Evolutionary conservation across 1,284 basidiomycete genomes (phyloP).

Genomic region (Garcileccinum viscosum): DNA sequence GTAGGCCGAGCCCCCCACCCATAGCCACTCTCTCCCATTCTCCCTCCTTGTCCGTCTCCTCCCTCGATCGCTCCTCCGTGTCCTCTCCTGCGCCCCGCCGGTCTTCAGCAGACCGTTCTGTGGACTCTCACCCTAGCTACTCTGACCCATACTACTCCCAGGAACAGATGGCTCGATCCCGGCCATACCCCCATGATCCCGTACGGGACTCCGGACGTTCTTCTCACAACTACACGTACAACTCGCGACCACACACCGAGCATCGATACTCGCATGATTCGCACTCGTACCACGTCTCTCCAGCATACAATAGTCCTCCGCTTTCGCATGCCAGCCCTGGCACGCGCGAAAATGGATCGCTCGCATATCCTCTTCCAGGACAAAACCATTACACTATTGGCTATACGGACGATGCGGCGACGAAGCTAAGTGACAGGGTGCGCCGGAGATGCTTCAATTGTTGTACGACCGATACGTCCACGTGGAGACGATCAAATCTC

Average conservation of each 20-base stretch:
- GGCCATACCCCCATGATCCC: slow-evolving; percentile 44
- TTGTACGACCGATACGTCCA: slow-evolving; percentile 82
- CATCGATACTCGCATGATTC: slow-evolving; percentile 41
- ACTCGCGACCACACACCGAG: slow-evolving; percentile 33
- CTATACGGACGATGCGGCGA: slow-evolving; percentile 77
- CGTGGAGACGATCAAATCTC: slow-evolving; percentile 78
- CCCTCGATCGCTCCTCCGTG: slow-evolving; percentile 63
- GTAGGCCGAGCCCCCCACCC: slow-evolving; percentile 58
- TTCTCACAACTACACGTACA: slow-evolving; percentile 40
- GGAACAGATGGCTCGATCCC: slow-evolving; percentile 38
- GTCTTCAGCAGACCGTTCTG: slow-evolving; percentile 37
- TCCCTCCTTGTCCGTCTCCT: slow-evolving; percentile 64
- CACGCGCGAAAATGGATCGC: slow-evolving; percentile 32
- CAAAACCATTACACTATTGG: slow-evolving; percentile 50
- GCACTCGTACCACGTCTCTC: slow-evolving; percentile 36
- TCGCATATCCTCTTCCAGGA: slow-evolving; percentile 45
- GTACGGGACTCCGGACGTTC: slow-evolving; percentile 40
- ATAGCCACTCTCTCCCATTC: slow-evolving; percentile 65
- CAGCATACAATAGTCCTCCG: slow-evolving; percentile 37
- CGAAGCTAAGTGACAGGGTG: slow-evolving; percentile 77
- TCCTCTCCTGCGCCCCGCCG: slow-evolving; percentile 58
- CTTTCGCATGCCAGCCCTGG: slow-evolving; percentile 27
- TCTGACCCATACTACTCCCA: slow-evolving; percentile 41
- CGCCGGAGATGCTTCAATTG: slow-evolving; percentile 81
- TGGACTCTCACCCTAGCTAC: slow-evolving; percentile 36